Evolutionary conservation across 2,329 filamentous ascomycete species (phyloP), one percentile per base, ranked within the genome.

Genomic region (Hypoxylon sp.): DNA sequence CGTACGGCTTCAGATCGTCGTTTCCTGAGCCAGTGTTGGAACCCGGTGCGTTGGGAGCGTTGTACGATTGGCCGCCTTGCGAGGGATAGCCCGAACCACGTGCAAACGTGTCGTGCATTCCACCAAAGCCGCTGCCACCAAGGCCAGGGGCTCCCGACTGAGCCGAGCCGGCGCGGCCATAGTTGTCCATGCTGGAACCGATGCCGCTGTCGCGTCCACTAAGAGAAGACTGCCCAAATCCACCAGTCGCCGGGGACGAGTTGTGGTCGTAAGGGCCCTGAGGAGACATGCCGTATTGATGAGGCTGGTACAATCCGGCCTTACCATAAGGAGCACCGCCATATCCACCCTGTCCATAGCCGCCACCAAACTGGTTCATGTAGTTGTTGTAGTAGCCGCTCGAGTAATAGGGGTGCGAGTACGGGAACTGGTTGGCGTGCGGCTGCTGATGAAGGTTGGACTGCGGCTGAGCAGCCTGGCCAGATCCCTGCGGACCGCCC

Each of bases 331-430:
- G 83, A 4, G 72, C 78, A 20, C 71, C 71, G 18, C 69, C 76
- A 60, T 78, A 85, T 26, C 77, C 81, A 48, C 78, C 81, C 69
- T 84, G 81, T 48, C 77, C 77, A 62, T 83, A 85, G 38, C 77
- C 79, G 37, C 70, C 74, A 49, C 83, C 81, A 67, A 79, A 78
- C 58, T 80, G 77, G 73, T 71, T 74, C 75, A 81, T 78, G 68
- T 87, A 88, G 56, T 83, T 79, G 59, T 82, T 78, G 67, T 88
- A 88, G 72, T 86, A 88, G 1, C 84, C 84, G 73, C 81, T 86
- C 65, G 76, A 78, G 67, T 82, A 87, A 74, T 88, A 88, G 1
- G 71, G 71, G 51, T 73, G 71, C 24, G 63, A 65, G 26, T 72
- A 72, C 10, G 70, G 70, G 51, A 62, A 72, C 11, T 64, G 61